phyloP scores from a whole-genome alignment of 2,329 filamentous ascomycete genomes.

The Westerdykella aurantiaca region DNA sequence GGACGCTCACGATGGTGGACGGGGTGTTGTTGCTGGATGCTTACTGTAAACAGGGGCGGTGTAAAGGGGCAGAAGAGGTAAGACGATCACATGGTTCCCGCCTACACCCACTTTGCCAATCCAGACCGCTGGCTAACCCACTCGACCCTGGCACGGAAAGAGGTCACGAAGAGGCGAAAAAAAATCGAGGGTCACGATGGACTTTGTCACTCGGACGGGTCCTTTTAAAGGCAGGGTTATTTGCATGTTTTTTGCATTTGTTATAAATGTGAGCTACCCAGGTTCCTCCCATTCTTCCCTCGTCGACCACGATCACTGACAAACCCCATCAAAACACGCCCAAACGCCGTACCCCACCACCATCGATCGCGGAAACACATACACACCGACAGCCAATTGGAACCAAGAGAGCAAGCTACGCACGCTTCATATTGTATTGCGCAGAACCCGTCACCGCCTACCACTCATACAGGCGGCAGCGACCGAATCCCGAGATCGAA shows the following conservation, averaged over 20 bases:
- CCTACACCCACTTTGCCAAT: slow-evolving; percentile 12
- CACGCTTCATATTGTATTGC: too few relatives aligned
- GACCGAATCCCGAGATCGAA: not conserved
- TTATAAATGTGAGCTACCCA: slow-evolving; percentile 6
- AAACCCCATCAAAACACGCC: not conserved
- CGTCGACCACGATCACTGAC: not conserved
- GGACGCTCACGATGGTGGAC: not conserved
- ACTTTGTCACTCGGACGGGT: not conserved
- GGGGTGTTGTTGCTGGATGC: not conserved
- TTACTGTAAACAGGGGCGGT: slow-evolving; percentile 20
- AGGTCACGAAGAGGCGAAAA: not conserved
- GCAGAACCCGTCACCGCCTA: not conserved
- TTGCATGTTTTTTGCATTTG: slow-evolving; percentile 18
- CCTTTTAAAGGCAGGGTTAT: slow-evolving; percentile 3
- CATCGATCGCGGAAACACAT: not conserved
- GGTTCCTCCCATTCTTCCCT: not conserved
- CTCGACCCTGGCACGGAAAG: not conserved
- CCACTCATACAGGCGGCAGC: not conserved
- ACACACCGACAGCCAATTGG: not conserved
- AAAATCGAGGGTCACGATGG: not conserved
- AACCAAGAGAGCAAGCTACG: not conserved
- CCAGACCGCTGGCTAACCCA: slow-evolving; percentile 12
- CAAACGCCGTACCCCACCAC: not conserved
- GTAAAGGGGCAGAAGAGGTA: slow-evolving; percentile 9
- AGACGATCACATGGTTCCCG: slow-evolving; percentile 21